Percentiles rank a stretch among this genome's conserved stretches.
Evolutionary conservation across 352 stramenopile species (phyloP).

Genomic region (Globisporangium ultimum): DNA sequence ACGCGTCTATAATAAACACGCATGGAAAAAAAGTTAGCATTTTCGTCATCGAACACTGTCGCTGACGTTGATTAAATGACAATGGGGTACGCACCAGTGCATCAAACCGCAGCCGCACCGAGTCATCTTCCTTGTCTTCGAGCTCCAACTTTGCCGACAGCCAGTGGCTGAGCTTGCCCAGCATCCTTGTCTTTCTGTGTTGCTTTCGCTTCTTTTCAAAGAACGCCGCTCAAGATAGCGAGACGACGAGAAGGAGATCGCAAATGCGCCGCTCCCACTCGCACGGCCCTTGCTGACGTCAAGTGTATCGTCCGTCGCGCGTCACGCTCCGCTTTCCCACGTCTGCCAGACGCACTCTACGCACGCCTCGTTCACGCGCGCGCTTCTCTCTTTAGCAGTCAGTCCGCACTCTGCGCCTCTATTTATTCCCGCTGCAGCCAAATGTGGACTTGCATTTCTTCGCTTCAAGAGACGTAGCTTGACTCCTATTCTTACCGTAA

Average conservation of each 20-base stretch:
- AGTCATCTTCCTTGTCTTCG: conserved; percentile 49
- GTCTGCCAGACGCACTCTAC: no score
- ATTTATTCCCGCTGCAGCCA: neutral
- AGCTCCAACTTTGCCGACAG: conserved; percentile 55
- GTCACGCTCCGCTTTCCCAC: no score
- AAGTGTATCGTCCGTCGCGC: no score
- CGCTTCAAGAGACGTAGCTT: neutral
- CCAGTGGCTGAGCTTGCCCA: conserved; percentile 66
- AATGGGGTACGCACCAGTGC: conserved; percentile 38
- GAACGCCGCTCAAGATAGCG: neutral
- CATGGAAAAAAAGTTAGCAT: neutral
- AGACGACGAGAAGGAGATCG: neutral
- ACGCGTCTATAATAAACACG: conserved; percentile 28
- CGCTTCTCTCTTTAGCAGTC: no score
- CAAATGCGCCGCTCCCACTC: no score
- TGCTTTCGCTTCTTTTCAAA: neutral
- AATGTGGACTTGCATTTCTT: neutral
- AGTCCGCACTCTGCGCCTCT: no score
- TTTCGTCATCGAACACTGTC: no score
- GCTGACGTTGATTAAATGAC: no score
- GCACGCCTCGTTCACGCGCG: no score
- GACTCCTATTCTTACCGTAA: neutral
- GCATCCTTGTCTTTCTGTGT: conserved; percentile 25
- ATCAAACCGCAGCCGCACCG: conserved; percentile 54
- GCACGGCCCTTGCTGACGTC: no score